Base-by-base conservation (phyloP, 2,329 filamentous ascomycete genomes). In the Exserohilum rostratum region DNA sequence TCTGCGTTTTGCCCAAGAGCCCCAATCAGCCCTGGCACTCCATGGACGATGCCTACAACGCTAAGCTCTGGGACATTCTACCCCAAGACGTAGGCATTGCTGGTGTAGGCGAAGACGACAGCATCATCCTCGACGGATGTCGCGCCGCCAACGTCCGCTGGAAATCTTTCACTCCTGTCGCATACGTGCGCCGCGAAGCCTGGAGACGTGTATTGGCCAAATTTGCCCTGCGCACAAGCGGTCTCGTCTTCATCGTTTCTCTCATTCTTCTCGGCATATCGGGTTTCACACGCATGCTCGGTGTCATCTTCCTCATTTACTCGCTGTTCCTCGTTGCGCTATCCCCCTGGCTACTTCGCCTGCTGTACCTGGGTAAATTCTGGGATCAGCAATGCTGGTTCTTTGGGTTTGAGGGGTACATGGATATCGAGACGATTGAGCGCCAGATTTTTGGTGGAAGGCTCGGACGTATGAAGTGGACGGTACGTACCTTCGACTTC, bases 1-100 rank as follows among this genome's bases (percentile, higher is more conserved):
- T 81, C 10, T 80, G 78, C 60, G 66, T 79, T 2, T 61, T 78
- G 0, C 77, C 79, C 1, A 60, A 60, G 29, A 46, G 56, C 3
- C 65, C 62, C 3, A 58, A 70, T 13, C 64, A 75, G 37, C 71
- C 71, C 1, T 81, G 79, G 79, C 68, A 76, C 31, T 62, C 71
- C 2, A 75, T 78, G 46, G 64, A 73, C 6, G 80, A 82, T 50
- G 64, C 65, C 3, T 82, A 74, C 66, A 61, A 68, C 5, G 65
- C 68, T 6, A 74, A 74, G n/a, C 73, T 82, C 1, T 79, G 78
- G 75, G 78, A 81, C 42, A 77, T 82, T 20, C 63, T 77, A 5
- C 79, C 80, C 0, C 60, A 64, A 25, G 67, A 58, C 0, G 74
- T 71, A 47, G 76, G 77, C 40, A 72, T 81, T 9, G 73, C 75